Evolutionary conservation across 352 stramenopile genomes (phyloP), one percentile per base, ranked within the genome.

Genomic region (Pythium rishiriense): DNA sequence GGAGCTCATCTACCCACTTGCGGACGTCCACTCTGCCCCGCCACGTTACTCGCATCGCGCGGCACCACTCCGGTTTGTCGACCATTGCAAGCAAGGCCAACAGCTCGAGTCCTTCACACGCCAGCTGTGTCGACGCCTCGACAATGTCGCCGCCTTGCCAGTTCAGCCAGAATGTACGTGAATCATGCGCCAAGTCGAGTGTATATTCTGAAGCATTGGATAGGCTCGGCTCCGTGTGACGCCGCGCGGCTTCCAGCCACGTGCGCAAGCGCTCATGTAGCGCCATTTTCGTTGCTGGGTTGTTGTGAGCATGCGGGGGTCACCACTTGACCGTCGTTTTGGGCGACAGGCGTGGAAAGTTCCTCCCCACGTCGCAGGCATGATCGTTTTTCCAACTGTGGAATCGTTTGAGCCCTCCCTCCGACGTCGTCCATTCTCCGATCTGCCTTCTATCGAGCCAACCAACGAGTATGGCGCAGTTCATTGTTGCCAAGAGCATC

Each of bases 401-500:
- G n/a, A n/a, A n/a, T n/a, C n/a, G n/a, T n/a, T n/a, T n/a, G n/a
- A n/a, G n/a, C n/a, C n/a, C n/a, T n/a, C n/a, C n/a, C n/a, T n/a
- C n/a, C n/a, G n/a, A n/a, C n/a, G n/a, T n/a, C n/a, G n/a, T n/a
- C n/a, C n/a, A 59, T 49, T 50, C 21, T 22, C 22, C n/a, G 14
- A 61, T 21, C 29, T 21, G 29, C 11, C 7, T n/a, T 5, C 11
- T 33, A n/a, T 14, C 28, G 7, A 6, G 11, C 33, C 19, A 17
- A 33, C 14, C 26, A 21, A 9, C 4, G 22, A 43, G 11, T n/a
- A 62, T 64, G 58, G 46, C 48, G 1, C 31, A 47, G 24, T 64
- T 50, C 48, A 6, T 64, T 12, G 58, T 64, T 9, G 58, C 47
- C 25, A 49, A 57, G 37, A 64, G 58, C 24, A 56, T 64, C 37